Conservation (phyloP, 768 basidiomycete genomes). For the Suillus clintonianus region DNA sequence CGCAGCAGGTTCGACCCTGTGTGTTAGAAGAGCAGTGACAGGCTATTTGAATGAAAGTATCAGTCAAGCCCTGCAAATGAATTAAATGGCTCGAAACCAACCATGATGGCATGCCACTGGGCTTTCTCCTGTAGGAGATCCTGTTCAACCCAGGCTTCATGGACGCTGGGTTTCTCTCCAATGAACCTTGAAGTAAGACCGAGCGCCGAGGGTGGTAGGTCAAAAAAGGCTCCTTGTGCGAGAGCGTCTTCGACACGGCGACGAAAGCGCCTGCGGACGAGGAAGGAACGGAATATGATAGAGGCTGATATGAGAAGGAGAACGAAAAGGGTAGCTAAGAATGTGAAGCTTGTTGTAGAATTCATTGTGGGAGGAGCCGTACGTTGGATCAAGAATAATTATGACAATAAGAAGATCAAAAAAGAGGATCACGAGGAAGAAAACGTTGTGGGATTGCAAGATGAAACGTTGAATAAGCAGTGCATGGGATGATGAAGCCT, state of each 20-base stretch:
- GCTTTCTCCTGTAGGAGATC: constrained; percentile 17
- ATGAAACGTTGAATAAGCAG: not conserved
- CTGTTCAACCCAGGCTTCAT: constrained; percentile 45
- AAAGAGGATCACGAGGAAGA: not conserved
- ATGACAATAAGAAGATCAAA: not conserved
- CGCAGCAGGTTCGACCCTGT: not conserved
- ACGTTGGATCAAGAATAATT: not conserved
- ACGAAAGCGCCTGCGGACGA: constrained; percentile 60
- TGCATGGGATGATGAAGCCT: not conserved
- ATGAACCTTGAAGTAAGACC: constrained; percentile 39
- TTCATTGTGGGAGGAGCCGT: not conserved
- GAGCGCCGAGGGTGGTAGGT: constrained; percentile 37
- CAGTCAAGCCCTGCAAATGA: not conserved
- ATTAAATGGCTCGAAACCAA: constrained; percentile 23
- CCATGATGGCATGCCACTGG: constrained; percentile 53
- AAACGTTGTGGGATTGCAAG: not conserved
- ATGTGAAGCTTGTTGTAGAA: constrained; percentile 55
- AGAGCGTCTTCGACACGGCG: constrained; percentile 54
- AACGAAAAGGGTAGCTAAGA: constrained; percentile 70
- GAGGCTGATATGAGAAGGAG: constrained; percentile 65
- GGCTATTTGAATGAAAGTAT: constrained; percentile 14
- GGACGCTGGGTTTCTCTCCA: constrained; percentile 51
- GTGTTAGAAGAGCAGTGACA: constrained; percentile 34
- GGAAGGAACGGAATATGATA: constrained; percentile 63
- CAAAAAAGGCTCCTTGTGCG: constrained; percentile 42